These are phyloP conservation scores for Tuber calosporum DNA, from an alignment of 495 filamentous ascomycete genomes.

Conservation along the genomic window DNA sequence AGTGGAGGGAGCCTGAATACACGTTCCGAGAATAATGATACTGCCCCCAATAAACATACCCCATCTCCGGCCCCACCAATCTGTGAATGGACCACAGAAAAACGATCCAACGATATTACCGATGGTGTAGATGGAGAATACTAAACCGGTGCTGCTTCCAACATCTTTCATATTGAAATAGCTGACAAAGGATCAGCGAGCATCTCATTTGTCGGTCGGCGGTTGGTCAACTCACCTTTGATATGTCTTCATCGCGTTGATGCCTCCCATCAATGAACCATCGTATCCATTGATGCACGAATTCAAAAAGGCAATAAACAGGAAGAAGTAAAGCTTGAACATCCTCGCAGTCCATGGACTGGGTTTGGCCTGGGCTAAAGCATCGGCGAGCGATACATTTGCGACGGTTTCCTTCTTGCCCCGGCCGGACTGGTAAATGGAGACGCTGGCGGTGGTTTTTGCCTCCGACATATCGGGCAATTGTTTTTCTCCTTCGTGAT, in stretches of 20 bases:
- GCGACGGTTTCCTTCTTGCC: constrained; percentile 4
- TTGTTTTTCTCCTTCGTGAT: not conserved
- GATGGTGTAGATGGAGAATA: constrained; percentile 51
- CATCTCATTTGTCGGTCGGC: not conserved
- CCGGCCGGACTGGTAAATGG: not conserved
- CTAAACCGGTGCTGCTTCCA: constrained; percentile 45
- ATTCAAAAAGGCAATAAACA: constrained; percentile 29
- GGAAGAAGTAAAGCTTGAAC: constrained; percentile 37
- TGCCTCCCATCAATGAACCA: constrained; percentile 41
- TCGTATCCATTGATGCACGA: constrained; percentile 36
- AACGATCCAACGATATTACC: constrained; percentile 52
- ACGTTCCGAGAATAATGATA: constrained; percentile 41
- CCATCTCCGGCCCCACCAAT: constrained; percentile 38
- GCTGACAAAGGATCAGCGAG: not conserved
- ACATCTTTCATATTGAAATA: constrained; percentile 25
- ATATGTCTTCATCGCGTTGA: constrained; percentile 46
- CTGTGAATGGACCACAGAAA: constrained; percentile 42
- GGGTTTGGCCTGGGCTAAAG: constrained; percentile 18
- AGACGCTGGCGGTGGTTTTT: not conserved
- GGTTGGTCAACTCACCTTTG: constrained; percentile 17
- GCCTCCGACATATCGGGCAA: not conserved
- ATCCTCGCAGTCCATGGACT: constrained; percentile 42
- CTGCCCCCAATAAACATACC: constrained; percentile 41
- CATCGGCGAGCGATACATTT: constrained; percentile 33
- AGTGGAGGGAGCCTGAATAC: constrained; percentile 40